phyloP scores from a whole-genome alignment of 2,329 filamentous ascomycete species.

The Cercospora citrullina region DNA sequence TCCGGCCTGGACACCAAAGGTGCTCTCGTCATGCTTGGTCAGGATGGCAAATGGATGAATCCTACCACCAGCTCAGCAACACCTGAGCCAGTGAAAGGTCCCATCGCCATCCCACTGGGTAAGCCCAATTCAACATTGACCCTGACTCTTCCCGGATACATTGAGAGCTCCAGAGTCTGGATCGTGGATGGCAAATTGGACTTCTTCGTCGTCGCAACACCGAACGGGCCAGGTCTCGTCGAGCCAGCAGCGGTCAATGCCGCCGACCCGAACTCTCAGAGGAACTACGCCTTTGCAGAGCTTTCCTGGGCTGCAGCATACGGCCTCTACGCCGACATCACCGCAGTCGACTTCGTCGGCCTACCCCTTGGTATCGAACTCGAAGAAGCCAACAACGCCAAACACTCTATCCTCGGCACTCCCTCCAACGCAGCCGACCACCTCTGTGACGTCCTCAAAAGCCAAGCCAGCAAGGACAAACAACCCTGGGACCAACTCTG shows the following conservation, averaged over 20 bases:
- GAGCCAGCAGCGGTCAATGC: constrained; percentile 49
- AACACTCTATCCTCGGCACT: constrained; percentile 59
- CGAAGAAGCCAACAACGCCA: constrained; percentile 47
- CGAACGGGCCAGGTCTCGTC: constrained; percentile 45
- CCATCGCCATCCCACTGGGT: constrained; percentile 46
- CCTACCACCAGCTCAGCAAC: constrained; percentile 41
- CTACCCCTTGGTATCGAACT: constrained; percentile 56
- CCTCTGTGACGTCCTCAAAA: constrained; percentile 55
- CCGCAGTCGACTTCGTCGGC: constrained; percentile 39
- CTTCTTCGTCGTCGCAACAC: constrained; percentile 46
- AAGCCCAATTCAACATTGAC: constrained; percentile 40
- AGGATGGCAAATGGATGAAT: constrained; percentile 45
- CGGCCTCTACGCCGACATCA: constrained; percentile 49
- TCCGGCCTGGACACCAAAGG: constrained; percentile 46
- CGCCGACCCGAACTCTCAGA: constrained; percentile 44
- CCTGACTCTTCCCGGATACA: constrained; percentile 45
- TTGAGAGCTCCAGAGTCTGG: constrained; percentile 49
- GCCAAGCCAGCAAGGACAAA: constrained; percentile 57
- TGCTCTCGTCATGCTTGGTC: constrained; percentile 46
- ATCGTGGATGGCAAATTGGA: constrained; percentile 47
- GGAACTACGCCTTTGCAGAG: constrained; percentile 48
- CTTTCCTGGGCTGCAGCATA: constrained; percentile 47
- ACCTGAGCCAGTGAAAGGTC: constrained; percentile 41
- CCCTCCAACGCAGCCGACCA: constrained; percentile 55
- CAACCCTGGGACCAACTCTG: constrained; percentile 63